Conservation (phyloP, 176 grass and related monocot genomes). For the Aechmea fasciata region DNA sequence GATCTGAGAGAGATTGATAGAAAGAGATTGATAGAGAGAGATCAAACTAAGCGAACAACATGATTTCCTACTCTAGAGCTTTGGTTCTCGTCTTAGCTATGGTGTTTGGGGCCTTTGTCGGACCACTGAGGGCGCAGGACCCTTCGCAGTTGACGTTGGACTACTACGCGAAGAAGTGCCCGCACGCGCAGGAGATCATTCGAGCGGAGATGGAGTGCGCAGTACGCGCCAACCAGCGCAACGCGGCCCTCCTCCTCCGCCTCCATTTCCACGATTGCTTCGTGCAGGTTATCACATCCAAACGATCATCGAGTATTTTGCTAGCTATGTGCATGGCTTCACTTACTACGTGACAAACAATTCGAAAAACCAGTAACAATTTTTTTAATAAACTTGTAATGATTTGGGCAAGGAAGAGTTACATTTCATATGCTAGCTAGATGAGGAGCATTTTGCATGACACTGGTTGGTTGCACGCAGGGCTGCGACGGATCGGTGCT, state of each 20-base stretch:
- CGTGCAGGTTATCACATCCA: slow-evolving; percentile 42
- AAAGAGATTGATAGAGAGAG: no score
- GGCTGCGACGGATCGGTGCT: slow-evolving; percentile 91
- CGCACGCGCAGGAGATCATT: slow-evolving; percentile 47
- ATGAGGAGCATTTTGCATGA: neutral
- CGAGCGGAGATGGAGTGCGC: slow-evolving; percentile 70
- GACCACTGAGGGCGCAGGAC: slow-evolving; percentile 38
- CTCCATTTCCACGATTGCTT: slow-evolving; percentile 97
- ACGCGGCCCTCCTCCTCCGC: slow-evolving; percentile 66
- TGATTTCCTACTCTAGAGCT: neutral
- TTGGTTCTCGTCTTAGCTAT: slow-evolving; percentile 18
- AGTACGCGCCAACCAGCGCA: slow-evolving; percentile 52
- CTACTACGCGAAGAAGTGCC: slow-evolving; percentile 83
- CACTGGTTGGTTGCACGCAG: slow-evolving; percentile 15
- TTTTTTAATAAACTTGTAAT: neutral
- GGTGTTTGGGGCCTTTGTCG: slow-evolving; percentile 13
- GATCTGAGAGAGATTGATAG: no score
- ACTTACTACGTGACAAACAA: no score
- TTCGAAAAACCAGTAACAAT: no score
- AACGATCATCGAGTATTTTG: neutral
- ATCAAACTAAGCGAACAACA: neutral
- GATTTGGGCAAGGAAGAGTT: neutral
- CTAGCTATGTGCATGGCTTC: no score
- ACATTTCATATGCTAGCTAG: no score
- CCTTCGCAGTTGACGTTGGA: slow-evolving; percentile 55